A percentile compares a stretch with the other conserved stretches of the same genome.
Conservation (phyloP, 2,329 filamentous ascomycete species). For the Fusarium proliferatum region DNA sequence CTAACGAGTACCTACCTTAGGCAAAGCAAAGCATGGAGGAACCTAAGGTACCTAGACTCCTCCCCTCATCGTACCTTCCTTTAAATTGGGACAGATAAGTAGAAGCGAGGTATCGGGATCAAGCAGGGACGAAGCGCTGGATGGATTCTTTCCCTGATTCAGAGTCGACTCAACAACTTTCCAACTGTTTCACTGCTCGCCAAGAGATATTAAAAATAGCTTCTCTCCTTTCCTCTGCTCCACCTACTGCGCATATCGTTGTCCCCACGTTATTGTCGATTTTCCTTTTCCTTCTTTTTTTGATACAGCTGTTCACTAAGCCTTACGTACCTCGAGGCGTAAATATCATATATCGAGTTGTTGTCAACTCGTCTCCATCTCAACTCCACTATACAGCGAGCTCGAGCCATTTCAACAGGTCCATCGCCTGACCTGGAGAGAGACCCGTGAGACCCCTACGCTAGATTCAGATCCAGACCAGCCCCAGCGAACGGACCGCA, state of each 20-base stretch:
- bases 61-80: neutral
- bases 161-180: neutral
- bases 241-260: constrained; percentile 7
- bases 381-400: constrained; percentile 25
- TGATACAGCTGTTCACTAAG: constrained; percentile 17
- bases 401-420: constrained; percentile 39
- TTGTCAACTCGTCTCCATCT: constrained; percentile 31
- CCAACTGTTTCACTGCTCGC: neutral
- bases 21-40: neutral
- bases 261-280: constrained; percentile 3
- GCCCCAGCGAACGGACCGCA: constrained; percentile 40
- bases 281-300: neutral
- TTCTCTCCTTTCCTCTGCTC: neutral
- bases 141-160: constrained; percentile 4
- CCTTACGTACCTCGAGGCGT: constrained; percentile 26
- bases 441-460: constrained; percentile 20
- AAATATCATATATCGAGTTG: constrained; percentile 20
- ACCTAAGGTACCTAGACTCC: neutral
- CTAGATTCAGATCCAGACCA: constrained; percentile 45
- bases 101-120: constrained; percentile 8
- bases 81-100: neutral
- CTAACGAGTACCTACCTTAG: neutral
- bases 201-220: constrained; percentile 14
- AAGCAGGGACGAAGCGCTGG: constrained; percentile 5
- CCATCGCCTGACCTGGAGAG: constrained; percentile 29